Evolutionary conservation across 345 rosid genomes (phyloP).

Genomic region (Eucalyptus coolabah): DNA sequence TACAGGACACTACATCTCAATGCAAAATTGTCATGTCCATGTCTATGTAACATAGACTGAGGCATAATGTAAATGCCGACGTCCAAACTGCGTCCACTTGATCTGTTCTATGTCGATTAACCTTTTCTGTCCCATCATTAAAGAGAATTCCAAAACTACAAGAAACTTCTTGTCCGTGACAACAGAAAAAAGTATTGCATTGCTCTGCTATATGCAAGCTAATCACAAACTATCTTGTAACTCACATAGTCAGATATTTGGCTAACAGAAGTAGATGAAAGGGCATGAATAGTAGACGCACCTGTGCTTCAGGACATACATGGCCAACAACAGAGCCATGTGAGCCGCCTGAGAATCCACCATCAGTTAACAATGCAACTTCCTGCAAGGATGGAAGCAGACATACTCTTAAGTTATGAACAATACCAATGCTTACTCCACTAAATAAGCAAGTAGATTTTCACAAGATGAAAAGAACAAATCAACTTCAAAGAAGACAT

Average conservation of each 20-base stretch:
- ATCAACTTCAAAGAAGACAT: background rate
- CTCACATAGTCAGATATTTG: background rate
- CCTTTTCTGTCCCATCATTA: background rate
- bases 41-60: background rate
- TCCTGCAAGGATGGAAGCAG: constrained; percentile 42
- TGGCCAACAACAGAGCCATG: constrained; percentile 99
- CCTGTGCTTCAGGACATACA: constrained; percentile 98
- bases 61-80: background rate
- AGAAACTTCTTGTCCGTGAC: background rate
- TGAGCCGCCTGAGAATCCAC: constrained; percentile 95
- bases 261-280: background rate
- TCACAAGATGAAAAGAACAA: background rate
- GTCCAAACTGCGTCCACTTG: background rate
- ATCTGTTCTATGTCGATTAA: background rate
- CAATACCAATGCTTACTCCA: background rate
- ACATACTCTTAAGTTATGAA: background rate
- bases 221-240: background rate
- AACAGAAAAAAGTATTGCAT: background rate
- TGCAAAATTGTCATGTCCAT: background rate
- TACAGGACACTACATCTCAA: background rate
- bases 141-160: background rate
- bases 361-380: constrained; percentile 85
- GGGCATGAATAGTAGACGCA: background rate
- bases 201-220: background rate
- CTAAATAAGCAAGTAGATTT: background rate